Evolutionary conservation across 2,329 filamentous ascomycete species (phyloP).

Genomic region (Trichoderma arundinaceum): DNA sequence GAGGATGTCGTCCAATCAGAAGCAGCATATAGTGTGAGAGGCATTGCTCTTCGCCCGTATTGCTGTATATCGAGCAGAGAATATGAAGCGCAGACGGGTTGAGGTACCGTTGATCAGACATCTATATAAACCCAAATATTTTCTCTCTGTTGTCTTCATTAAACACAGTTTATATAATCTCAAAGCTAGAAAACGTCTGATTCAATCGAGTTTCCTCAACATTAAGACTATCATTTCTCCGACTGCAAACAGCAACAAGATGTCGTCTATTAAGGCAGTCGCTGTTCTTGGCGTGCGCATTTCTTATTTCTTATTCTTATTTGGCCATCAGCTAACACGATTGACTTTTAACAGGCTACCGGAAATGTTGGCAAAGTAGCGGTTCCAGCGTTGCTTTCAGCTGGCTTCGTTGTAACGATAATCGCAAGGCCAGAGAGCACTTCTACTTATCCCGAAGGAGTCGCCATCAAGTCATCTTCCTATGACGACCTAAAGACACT

Average conservation of each 20-base stretch:
- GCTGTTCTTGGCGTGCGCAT: constrained; percentile 20
- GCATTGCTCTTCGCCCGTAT: not conserved
- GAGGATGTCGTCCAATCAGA: constrained; percentile 18
- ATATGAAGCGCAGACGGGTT: not conserved
- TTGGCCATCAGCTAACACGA: not conserved
- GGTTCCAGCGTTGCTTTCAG: constrained; percentile 11
- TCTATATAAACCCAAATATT: constrained; percentile 3
- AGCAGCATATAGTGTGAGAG: not conserved
- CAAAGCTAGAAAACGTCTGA: not conserved
- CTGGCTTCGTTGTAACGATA: constrained; percentile 19
- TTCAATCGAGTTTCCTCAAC: not conserved
- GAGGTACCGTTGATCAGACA: not conserved
- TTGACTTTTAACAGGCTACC: not conserved
- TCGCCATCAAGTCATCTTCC: not conserved
- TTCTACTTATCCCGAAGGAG: constrained; percentile 1
- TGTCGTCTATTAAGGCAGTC: constrained; percentile 7
- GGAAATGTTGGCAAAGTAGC: constrained; percentile 23
- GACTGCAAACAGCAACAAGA: not conserved
- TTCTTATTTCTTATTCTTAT: not conserved
- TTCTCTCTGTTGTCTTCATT: not conserved
- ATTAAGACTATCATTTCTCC: too few species aligned
- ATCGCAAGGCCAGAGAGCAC: constrained; percentile 24
- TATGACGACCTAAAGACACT: constrained; percentile 13
- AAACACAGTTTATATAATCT: not conserved
- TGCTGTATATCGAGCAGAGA: not conserved